Conservation (phyloP, 139 green algal species). For the Volvox reticuliferus region DNA sequence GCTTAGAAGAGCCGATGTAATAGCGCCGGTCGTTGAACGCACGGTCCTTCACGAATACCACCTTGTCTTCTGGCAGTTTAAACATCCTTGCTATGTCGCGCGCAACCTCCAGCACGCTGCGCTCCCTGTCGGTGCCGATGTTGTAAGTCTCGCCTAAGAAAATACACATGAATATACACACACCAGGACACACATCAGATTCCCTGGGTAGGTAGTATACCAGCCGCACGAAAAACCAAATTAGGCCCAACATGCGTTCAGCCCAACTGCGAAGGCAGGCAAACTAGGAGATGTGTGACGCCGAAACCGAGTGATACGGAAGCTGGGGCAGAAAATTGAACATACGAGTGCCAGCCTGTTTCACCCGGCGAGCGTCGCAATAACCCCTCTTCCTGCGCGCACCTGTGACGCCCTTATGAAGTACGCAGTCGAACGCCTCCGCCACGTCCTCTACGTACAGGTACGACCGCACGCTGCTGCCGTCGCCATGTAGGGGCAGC, state of each 20-base stretch:
- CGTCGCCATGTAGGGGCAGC: constrained; percentile 67
- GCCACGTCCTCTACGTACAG: constrained; percentile 97
- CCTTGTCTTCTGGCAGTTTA: constrained; percentile 65
- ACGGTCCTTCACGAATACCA: constrained; percentile 79
- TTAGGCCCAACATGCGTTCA: too few relatives aligned
- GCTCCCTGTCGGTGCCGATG: constrained; percentile 96
- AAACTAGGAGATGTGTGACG: too few relatives aligned
- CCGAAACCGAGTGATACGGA: too few relatives aligned
- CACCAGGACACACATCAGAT: too few relatives aligned
- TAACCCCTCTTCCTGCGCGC: too few relatives aligned
- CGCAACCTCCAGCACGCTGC: constrained; percentile 91
- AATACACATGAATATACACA: too few relatives aligned
- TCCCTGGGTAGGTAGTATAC: too few relatives aligned
- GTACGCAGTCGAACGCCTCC: constrained; percentile 89
- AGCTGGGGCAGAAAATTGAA: too few relatives aligned
- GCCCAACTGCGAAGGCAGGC: too few relatives aligned
- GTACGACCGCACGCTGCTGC: constrained; percentile 74
- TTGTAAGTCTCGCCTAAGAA: constrained; percentile 93
- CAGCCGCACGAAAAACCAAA: too few relatives aligned
- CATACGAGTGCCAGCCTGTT: too few relatives aligned
- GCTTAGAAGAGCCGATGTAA: constrained; percentile 95
- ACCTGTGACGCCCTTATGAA: constrained; percentile 79
- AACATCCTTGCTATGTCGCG: constrained; percentile 74
- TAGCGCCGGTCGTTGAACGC: constrained; percentile 96
- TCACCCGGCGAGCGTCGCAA: too few relatives aligned